Conservation (phyloP, 2,329 filamentous ascomycete genomes). For the Alternaria sp. region DNA sequence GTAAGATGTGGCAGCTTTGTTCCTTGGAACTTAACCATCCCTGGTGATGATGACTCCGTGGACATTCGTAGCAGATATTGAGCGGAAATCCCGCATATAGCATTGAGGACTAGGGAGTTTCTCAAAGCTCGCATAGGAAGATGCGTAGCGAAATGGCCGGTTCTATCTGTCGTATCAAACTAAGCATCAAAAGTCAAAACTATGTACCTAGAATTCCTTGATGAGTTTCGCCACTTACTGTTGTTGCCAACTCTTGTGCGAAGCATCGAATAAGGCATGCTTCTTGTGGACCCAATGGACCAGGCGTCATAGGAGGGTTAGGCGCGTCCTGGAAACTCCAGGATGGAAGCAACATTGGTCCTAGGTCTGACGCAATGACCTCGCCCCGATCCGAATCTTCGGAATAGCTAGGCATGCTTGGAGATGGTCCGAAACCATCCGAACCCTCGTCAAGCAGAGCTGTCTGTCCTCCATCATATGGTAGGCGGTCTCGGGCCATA, state of each 20-base stretch:
- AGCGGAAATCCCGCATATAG: background rate
- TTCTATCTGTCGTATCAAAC: background rate
- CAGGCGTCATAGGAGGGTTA: background rate
- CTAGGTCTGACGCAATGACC: background rate
- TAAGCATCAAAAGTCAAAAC: background rate
- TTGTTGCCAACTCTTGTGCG: background rate
- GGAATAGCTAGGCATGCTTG: no score
- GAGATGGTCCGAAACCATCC: no score
- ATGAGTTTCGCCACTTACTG: background rate
- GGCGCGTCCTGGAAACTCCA: background rate
- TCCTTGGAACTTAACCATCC: background rate
- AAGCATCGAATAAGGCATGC: slow-evolving; percentile 1
- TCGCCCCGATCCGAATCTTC: no score
- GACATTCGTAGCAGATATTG: background rate
- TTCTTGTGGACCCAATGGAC: background rate
- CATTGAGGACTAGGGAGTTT: background rate
- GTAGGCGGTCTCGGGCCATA: background rate
- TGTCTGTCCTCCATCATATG: no score
- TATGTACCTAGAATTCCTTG: background rate
- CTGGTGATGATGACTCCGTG: background rate
- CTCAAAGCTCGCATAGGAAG: background rate
- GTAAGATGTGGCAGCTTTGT: background rate
- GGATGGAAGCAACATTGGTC: background rate
- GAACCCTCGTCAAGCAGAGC: no score
- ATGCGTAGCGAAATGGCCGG: background rate